Evolutionary conservation across 2,329 filamentous ascomycete genomes (phyloP).

Genomic region (Sporothrix variecibatus): DNA sequence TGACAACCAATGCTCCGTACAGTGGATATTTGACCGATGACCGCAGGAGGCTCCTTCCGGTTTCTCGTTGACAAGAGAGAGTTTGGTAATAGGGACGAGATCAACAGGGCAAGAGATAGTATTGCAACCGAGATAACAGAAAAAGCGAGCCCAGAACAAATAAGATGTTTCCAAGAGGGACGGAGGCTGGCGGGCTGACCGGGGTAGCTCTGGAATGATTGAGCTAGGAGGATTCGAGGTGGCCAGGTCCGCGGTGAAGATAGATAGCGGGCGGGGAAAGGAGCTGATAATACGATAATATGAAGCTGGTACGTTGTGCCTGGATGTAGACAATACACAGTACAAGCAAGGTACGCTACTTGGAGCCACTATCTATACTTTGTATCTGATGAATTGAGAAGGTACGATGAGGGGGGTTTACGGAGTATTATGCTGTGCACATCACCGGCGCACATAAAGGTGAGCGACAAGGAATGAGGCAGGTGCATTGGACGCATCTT

Average conservation of each 20-base stretch:
- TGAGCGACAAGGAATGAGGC: background rate
- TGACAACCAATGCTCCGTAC: background rate
- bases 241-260: slow-evolving; percentile 7
- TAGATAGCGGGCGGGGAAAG: slow-evolving; percentile 17
- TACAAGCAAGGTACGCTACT: background rate
- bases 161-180: background rate
- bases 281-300: background rate
- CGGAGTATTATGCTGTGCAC: background rate
- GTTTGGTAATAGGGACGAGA: slow-evolving; percentile 13
- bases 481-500: background rate
- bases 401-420: background rate
- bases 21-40: background rate
- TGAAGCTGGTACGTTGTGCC: background rate
- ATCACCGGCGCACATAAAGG: background rate
- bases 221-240: background rate
- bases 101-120: slow-evolving; percentile 14
- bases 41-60: slow-evolving; percentile 11
- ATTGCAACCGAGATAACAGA: slow-evolving; percentile 14
- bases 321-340: background rate
- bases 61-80: slow-evolving; percentile 19
- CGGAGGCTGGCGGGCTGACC: slow-evolving; percentile 12
- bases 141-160: background rate
- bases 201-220: slow-evolving; percentile 1
- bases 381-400: background rate
- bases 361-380: background rate